Base-by-base conservation (phyloP, 2,329 filamentous ascomycete species). In the Botryosphaeria dothidea region DNA sequence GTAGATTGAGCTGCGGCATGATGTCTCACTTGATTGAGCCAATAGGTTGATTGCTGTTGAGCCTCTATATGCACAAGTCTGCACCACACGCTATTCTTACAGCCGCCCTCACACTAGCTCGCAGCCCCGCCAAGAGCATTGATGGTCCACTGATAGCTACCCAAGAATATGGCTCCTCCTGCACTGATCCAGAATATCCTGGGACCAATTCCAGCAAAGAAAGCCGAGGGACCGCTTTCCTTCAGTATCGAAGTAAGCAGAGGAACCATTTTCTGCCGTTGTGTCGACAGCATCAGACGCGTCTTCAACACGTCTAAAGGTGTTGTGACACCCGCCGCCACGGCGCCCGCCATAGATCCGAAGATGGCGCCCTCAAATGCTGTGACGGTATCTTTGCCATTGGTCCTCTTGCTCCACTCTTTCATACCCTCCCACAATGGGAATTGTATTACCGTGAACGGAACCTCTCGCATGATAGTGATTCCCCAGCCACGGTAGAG, bases 261-360 rank as follows among this genome's bases (percentile, higher is more conserved):
- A 4, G 78, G 76, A 36, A 80, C 75, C 68, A 88, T 84, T 13
- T 83, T 85, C 75, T 86, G 86, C 70, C 82, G 86, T 81, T 89
- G 86, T 72, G 87, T 85, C 15, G 91, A 90, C 70, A 99, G 82
- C 95, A 99, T 99, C 79, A 98, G 90, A 68, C 95, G 84, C 69
- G 95, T 99, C 87, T 99, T 99, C 70, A 99, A 83, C 67, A 99
- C 95, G 79, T 99, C 95, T 68, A 99, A 80, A 43, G 95, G 95
- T 61, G 95, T 99, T 25, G 95, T 99, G 66, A 94, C 75, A 0
- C 87, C 94, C 0, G 95, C 95, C 0, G 95, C 93, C 43, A 97
- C 84, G 0, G 90, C 93, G 0, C 95, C 95, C 0, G 92, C 88
- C 38, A 93, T 74, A 71, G 90, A 93, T 0, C 95, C 95, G 77